These are phyloP conservation scores for Pinus tabuliformis DNA, from an alignment of 75 land plant species.

Conservation along the genomic window DNA sequence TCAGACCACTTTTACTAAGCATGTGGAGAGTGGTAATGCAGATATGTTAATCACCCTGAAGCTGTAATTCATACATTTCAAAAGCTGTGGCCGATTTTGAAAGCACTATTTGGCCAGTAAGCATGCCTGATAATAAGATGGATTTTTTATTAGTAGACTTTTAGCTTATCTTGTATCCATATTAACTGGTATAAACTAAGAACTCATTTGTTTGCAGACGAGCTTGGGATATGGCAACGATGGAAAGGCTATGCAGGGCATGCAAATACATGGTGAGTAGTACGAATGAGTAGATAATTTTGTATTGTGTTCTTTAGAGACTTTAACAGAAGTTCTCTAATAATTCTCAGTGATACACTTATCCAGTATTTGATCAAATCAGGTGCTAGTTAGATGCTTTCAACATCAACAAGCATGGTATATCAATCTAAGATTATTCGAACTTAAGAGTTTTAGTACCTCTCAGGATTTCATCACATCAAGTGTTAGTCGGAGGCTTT, in stretches of 20 bases:
- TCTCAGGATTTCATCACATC: too few relatives aligned
- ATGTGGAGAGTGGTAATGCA: conserved; percentile 14
- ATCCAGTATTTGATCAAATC: too few relatives aligned
- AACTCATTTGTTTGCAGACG: conserved; percentile 38
- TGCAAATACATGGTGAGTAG: conserved; percentile 96
- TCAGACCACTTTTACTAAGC: not conserved
- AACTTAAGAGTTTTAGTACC: too few relatives aligned
- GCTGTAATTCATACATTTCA: conserved; percentile 78
- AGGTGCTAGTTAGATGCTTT: too few relatives aligned
- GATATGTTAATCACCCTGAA: conserved; percentile 88
- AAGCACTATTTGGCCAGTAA: conserved; percentile 79
- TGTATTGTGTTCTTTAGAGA: too few relatives aligned
- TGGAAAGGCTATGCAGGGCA: conserved; percentile 93
- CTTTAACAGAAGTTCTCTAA: too few relatives aligned
- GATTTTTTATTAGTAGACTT: not conserved
- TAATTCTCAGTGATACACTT: too few relatives aligned
- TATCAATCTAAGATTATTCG: too few relatives aligned
- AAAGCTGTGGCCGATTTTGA: conserved; percentile 83
- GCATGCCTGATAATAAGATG: conserved; percentile 2
- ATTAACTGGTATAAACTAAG: too few relatives aligned
- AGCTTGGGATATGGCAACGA: conserved; percentile 84
- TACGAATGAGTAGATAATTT: too few relatives aligned
- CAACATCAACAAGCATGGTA: too few relatives aligned
- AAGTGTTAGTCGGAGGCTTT: too few relatives aligned
- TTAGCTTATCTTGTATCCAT: not conserved